These are phyloP conservation scores for Xylaria acuta DNA, from an alignment of 495 filamentous ascomycete species.

Conservation along the genomic window DNA sequence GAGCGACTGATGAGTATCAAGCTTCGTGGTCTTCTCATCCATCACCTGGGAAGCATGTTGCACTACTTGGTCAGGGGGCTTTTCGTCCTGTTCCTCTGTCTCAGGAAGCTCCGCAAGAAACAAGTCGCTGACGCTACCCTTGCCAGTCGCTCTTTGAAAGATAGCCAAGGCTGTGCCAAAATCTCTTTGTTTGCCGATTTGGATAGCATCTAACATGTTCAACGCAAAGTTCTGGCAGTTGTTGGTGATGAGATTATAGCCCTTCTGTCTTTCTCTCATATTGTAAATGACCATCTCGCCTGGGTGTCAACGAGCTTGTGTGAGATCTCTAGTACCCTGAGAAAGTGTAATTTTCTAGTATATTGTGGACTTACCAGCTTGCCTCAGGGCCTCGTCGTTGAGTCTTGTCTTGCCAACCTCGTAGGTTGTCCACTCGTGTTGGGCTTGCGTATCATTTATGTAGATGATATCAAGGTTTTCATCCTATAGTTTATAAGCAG, in stretches of 20 bases:
- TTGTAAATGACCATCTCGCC: slow-evolving; percentile 52
- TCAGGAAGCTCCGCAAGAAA: slow-evolving; percentile 43
- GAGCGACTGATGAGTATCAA: slow-evolving; percentile 41
- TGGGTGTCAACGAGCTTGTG: slow-evolving; percentile 15
- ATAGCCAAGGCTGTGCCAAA: slow-evolving; percentile 52
- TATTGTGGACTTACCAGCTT: slow-evolving; percentile 41
- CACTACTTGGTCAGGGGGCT: slow-evolving; percentile 30
- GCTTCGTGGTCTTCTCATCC: slow-evolving; percentile 50
- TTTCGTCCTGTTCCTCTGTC: slow-evolving; percentile 36
- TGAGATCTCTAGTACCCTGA: background rate
- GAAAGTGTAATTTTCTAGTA: background rate
- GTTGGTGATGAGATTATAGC: slow-evolving; percentile 56
- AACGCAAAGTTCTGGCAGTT: slow-evolving; percentile 58
- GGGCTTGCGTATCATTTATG: slow-evolving; percentile 45
- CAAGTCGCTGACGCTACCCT: slow-evolving; percentile 46
- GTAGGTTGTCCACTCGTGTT: slow-evolving; percentile 47
- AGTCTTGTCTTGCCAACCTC: slow-evolving; percentile 52
- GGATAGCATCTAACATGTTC: slow-evolving; percentile 50
- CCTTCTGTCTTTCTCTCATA: slow-evolving; percentile 47
- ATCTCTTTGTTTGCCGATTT: slow-evolving; percentile 45
- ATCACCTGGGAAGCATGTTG: slow-evolving; percentile 48
- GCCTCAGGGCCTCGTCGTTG: slow-evolving; percentile 54
- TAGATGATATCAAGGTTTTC: slow-evolving; percentile 55
- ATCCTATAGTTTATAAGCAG: slow-evolving; percentile 40
- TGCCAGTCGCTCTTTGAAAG: slow-evolving; percentile 47